These are phyloP conservation scores for Nectriaceae sp. DNA, from an alignment of 2,329 filamentous ascomycete genomes.

Conservation along the genomic window DNA sequence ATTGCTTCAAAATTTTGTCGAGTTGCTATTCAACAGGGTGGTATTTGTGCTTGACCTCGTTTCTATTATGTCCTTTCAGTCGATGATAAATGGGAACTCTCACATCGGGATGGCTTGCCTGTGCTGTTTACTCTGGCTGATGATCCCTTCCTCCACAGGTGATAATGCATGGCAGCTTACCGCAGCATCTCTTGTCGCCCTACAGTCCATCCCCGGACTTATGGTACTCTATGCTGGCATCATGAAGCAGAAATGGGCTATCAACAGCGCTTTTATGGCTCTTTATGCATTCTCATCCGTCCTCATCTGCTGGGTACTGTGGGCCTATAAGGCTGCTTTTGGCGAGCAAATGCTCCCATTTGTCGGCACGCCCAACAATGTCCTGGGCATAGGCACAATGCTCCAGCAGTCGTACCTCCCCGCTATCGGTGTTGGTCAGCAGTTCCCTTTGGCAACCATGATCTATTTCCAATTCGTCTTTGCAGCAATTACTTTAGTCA, in stretches of 20 bases:
- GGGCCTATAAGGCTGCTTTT: slow-evolving; percentile 14
- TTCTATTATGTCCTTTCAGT: neutral
- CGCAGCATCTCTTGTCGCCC: slow-evolving; percentile 11
- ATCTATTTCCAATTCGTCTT: slow-evolving; percentile 17
- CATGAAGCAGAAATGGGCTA: slow-evolving; percentile 16
- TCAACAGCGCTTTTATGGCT: slow-evolving; percentile 17
- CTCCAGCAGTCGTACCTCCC: slow-evolving; percentile 13
- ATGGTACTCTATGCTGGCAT: slow-evolving; percentile 11
- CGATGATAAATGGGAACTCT: neutral
- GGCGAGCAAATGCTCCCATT: slow-evolving; percentile 14
- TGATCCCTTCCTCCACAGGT: slow-evolving; percentile 1
- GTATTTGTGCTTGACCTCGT: neutral
- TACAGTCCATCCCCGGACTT: slow-evolving; percentile 15
- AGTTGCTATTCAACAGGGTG: neutral
- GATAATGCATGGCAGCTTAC: slow-evolving; percentile 17
- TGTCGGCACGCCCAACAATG: slow-evolving; percentile 12
- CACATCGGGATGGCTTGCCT: neutral
- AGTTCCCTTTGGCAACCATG: slow-evolving; percentile 13
- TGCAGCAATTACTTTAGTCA: slow-evolving; percentile 13
- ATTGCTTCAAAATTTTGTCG: neutral
- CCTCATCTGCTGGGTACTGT: slow-evolving; percentile 14
- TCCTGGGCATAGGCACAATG: slow-evolving; percentile 12
- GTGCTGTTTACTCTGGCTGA: neutral
- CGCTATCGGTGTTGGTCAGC: slow-evolving; percentile 11
- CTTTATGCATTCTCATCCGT: slow-evolving; percentile 13